Evolutionary conservation across 495 filamentous ascomycete genomes (phyloP).

Genomic region (Podospora pseudocomata): DNA sequence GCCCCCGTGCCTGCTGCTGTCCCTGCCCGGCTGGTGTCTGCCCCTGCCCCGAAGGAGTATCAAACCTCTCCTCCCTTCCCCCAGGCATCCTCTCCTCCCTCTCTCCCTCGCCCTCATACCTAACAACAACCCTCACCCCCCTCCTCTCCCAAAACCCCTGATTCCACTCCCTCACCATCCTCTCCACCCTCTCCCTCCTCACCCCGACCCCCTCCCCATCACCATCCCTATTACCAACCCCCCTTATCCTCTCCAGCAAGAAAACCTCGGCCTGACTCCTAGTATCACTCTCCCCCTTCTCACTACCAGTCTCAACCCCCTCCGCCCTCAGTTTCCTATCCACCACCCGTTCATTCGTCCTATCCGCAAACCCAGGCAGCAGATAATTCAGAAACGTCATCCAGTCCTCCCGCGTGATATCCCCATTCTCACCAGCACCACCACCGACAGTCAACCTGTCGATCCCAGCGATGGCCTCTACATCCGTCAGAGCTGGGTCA

Average conservation of each 20-base stretch:
- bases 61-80: not conserved
- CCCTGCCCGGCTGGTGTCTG: not conserved
- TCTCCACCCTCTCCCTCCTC: slow-evolving; percentile 26
- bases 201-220: not conserved
- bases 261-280: slow-evolving; percentile 35
- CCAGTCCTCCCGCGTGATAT: slow-evolving; percentile 46
- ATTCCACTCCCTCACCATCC: slow-evolving; percentile 49
- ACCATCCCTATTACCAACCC: not conserved
- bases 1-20: not conserved
- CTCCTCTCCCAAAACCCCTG: slow-evolving; percentile 47
- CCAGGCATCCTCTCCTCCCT: not conserved
- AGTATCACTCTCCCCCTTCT: slow-evolving; percentile 6
- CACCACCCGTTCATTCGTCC: slow-evolving; percentile 33
- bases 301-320: slow-evolving; percentile 9
- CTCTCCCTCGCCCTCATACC: not conserved
- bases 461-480: slow-evolving; percentile 19
- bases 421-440: slow-evolving; percentile 27
- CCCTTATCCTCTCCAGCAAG: not conserved
- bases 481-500: slow-evolving; percentile 11
- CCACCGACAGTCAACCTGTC: not conserved
- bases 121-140: slow-evolving; percentile 26
- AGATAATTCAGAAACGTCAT: slow-evolving; percentile 48
- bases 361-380: slow-evolving; percentile 32
- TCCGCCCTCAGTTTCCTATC: slow-evolving; percentile 38
- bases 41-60: not conserved